A percentile compares a stretch with the other conserved stretches of the same genome.
Evolutionary conservation across 139 green algal genomes (phyloP).

Genomic region (Pleodorina starrii): DNA sequence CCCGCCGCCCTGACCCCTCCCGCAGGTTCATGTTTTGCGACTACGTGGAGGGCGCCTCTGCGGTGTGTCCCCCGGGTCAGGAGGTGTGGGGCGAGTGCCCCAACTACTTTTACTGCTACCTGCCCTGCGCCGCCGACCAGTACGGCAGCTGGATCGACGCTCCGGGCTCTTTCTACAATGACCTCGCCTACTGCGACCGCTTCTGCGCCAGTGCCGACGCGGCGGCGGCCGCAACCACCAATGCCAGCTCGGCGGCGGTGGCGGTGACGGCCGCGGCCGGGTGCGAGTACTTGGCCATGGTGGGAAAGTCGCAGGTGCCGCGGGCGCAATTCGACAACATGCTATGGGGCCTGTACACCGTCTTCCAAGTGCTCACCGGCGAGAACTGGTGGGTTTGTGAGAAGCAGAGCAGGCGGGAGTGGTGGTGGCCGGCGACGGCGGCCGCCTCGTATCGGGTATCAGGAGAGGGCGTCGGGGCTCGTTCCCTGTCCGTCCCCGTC

Average conservation of each 20-base stretch:
- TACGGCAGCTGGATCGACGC: conserved; percentile 13
- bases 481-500: too few species aligned
- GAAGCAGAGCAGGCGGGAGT: background rate
- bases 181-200: conserved; percentile 63
- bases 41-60: conserved; percentile 22
- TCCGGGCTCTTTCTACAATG: conserved; percentile 63
- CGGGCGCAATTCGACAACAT: conserved; percentile 77
- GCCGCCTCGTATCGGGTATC: too few species aligned
- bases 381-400: conserved; percentile 59
- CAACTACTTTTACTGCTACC: conserved; percentile 48
- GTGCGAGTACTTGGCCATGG: conserved; percentile 56
- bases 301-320: conserved; percentile 62
- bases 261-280: too few species aligned
- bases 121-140: background rate
- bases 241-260: background rate
- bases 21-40: conserved; percentile 50
- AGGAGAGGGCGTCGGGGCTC: too few species aligned
- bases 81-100: conserved; percentile 39
- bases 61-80: conserved; percentile 30
- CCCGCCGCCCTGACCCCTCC: background rate
- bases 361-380: conserved; percentile 76
- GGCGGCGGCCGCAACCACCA: conserved; percentile 43
- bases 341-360: conserved; percentile 67
- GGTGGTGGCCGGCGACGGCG: too few species aligned
- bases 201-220: conserved; percentile 50